These are phyloP conservation scores for Euphorbia lathyris DNA, from an alignment of 345 rosid species.

Conservation along the genomic window DNA sequence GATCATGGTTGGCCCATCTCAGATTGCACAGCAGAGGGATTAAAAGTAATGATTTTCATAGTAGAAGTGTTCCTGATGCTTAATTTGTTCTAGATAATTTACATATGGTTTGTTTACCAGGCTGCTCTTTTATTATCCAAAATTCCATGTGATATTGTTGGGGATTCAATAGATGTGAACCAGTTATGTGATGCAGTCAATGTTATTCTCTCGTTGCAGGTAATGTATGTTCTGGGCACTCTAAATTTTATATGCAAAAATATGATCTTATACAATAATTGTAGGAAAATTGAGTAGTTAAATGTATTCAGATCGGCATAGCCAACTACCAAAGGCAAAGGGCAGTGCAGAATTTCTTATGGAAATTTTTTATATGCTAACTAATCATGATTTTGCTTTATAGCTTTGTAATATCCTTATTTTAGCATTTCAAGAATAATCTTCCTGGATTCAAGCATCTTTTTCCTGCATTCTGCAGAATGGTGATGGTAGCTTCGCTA, in stretches of 20 bases:
- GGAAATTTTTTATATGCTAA: neutral
- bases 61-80: neutral
- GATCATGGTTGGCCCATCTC: slow-evolving; percentile 99
- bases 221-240: slow-evolving; percentile 25
- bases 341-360: neutral
- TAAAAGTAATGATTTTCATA: slow-evolving; percentile 52
- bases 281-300: neutral
- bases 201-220: slow-evolving; percentile 88
- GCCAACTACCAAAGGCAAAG: neutral
- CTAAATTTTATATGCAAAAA: neutral
- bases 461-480: slow-evolving; percentile 43
- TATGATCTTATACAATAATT: neutral
- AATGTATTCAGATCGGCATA: neutral
- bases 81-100: slow-evolving; percentile 17
- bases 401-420: neutral
- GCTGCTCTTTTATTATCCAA: slow-evolving; percentile 70
- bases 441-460: neutral
- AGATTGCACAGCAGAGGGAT: slow-evolving; percentile 91
- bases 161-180: slow-evolving; percentile 62
- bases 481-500: slow-evolving; percentile 73
- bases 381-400: slow-evolving; percentile 8
- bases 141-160: slow-evolving; percentile 71
- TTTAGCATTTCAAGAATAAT: neutral
- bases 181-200: slow-evolving; percentile 77
- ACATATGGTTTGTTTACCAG: slow-evolving; percentile 31